Percentiles rank a stretch among this genome's conserved stretches.
phyloP scores from a whole-genome alignment of 495 filamentous ascomycete genomes.

The Neurospora sp. region DNA sequence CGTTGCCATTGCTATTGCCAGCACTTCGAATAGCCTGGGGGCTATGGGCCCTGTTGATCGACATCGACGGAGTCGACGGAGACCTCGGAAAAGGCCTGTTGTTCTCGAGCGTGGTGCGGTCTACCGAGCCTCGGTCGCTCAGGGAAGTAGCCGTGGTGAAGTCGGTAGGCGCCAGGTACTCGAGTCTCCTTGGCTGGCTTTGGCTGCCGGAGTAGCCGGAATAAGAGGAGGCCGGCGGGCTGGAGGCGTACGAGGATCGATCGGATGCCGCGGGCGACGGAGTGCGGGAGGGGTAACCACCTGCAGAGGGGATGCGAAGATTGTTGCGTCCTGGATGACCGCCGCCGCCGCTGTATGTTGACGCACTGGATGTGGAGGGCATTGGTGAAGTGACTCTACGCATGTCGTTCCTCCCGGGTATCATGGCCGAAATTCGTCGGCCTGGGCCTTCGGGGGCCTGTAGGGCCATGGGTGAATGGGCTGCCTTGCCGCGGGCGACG shows the following conservation, averaged over 20 bases:
- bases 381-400: neutral
- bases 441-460: constrained; percentile 16
- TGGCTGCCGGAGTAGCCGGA: constrained; percentile 11
- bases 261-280: neutral
- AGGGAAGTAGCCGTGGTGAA: constrained; percentile 36
- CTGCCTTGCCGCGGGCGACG: constrained; percentile 64
- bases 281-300: neutral
- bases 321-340: constrained; percentile 2
- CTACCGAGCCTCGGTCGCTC: constrained; percentile 14
- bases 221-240: constrained; percentile 4
- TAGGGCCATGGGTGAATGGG: constrained; percentile 50
- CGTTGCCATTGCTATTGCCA: constrained; percentile 12
- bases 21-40: neutral
- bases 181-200: constrained; percentile 14
- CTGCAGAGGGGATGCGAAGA: constrained; percentile 27
- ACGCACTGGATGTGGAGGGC: neutral
- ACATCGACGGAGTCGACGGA: constrained; percentile 3
- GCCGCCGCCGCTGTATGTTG: neutral
- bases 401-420: constrained; percentile 12
- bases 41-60: constrained; percentile 13
- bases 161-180: constrained; percentile 33
- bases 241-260: neutral
- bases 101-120: constrained; percentile 8
- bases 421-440: constrained; percentile 25
- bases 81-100: neutral